Conservation (phyloP, 2,329 filamentous ascomycete species). For the Hymenoscyphus fructigenus region DNA sequence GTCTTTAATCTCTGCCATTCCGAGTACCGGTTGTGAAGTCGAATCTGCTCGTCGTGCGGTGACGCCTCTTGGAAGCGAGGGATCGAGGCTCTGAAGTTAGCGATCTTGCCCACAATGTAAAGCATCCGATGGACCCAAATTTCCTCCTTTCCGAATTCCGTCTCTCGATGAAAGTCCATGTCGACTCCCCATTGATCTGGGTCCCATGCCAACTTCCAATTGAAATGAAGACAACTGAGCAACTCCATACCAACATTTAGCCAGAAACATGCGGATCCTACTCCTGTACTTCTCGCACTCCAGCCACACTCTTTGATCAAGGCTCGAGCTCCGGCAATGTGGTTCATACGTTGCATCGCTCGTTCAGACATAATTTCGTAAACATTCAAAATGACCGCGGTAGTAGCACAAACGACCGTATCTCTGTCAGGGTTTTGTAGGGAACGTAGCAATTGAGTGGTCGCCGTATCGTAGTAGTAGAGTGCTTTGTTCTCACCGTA, state of each 20-base stretch:
- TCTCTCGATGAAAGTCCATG: conserved; percentile 64
- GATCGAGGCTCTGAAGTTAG: conserved; percentile 76
- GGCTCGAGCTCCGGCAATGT: conserved; percentile 80
- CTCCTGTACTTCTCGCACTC: conserved; percentile 75
- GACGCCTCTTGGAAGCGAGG: conserved; percentile 59
- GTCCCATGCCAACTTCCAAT: conserved; percentile 85
- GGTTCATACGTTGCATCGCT: conserved; percentile 78
- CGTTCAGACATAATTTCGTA: conserved; percentile 91
- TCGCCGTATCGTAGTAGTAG: conserved; percentile 84
- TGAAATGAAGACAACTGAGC: conserved; percentile 82
- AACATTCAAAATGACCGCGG: conserved; percentile 84
- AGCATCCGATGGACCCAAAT: conserved; percentile 86
- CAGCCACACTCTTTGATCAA: conserved; percentile 88
- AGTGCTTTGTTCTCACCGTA: conserved; percentile 76
- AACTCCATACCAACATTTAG: conserved; percentile 88
- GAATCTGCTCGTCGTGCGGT: conserved; percentile 61
- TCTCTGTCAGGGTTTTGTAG: conserved; percentile 84
- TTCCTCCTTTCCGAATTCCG: conserved; percentile 68
- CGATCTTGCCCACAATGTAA: conserved; percentile 83
- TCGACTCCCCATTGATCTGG: conserved; percentile 89
- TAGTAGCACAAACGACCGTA: conserved; percentile 79
- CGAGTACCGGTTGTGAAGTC: conserved; percentile 62
- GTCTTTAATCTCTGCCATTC: conserved; percentile 80
- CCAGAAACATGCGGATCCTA: conserved; percentile 92
- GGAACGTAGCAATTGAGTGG: conserved; percentile 70